Conservation (phyloP, 2,329 filamentous ascomycete genomes). For the Apiospora aurea region DNA sequence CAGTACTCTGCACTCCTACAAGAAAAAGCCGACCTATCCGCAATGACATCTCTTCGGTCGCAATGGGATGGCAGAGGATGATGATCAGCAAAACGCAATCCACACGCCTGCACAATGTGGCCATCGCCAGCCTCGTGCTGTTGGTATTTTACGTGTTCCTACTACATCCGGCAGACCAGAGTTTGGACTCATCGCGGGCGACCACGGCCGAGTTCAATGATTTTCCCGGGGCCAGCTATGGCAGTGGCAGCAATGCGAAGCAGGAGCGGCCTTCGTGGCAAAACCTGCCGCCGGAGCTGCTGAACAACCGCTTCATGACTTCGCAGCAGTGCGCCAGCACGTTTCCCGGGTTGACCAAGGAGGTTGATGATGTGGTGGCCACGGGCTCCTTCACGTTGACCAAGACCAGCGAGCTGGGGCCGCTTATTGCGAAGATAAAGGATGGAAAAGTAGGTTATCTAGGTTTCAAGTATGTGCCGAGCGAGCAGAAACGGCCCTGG, state of each 20-base stretch:
- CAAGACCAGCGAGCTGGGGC: conserved; percentile 45
- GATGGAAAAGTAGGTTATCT: conserved; percentile 46
- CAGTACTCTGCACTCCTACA: neutral
- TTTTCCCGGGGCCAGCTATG: neutral
- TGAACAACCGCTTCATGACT: conserved; percentile 49
- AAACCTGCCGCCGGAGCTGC: conserved; percentile 29
- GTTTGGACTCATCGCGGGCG: neutral
- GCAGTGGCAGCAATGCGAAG: neutral
- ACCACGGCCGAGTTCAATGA: neutral
- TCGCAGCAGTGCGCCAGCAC: conserved; percentile 49
- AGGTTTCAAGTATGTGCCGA: too few relatives aligned
- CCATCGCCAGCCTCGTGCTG: conserved; percentile 1
- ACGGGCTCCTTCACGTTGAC: conserved; percentile 52
- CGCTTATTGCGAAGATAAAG: conserved; percentile 51
- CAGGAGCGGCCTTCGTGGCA: neutral
- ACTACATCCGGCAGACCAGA: neutral
- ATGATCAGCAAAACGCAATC: neutral
- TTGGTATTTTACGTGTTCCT: conserved; percentile 9
- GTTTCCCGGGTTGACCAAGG: conserved; percentile 55
- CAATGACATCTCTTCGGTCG: neutral
- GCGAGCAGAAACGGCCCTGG: too few relatives aligned
- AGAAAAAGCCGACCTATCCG: neutral
- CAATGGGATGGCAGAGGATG: conserved; percentile 6
- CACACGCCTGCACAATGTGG: neutral
- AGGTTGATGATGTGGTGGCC: conserved; percentile 53